Evolutionary conservation across 2,329 filamentous ascomycete genomes (phyloP), one percentile per base, ranked within the genome.

Genomic region (Celoporthe dispersa): DNA sequence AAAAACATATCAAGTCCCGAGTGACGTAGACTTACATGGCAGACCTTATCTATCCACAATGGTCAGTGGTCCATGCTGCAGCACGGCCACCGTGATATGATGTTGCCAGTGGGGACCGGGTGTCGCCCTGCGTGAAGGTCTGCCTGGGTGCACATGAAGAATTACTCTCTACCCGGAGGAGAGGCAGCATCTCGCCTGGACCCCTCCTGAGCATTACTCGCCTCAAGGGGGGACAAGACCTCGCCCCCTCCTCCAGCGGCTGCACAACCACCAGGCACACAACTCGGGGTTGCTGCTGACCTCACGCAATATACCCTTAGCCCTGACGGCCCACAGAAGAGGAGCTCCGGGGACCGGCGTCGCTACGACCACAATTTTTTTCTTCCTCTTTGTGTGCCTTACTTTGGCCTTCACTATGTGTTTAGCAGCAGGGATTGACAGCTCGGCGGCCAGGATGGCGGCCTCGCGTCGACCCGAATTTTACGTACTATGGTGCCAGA

Each of bases 51-150:
- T 16, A 51, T 31, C 62, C 16, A 51, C 41, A 37, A 37, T 60
- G 57, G 88, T 57, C 53, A 14, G 14, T 31, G 25, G 25, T 48
- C 22, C 22, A 33, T 31, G 28, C 33, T 57, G 25, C 28, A 28
- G 25, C 53, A 57, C 14, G 8, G 25, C 53, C 14, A 31, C 14
- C 25, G 25, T 57, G 14, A 57, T 7, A 57, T 57, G 53, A 57
- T 33, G 16, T 16, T 16, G 12, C 14, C 53, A 19, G 6, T 31
- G 25, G 16, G 53, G 53, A n/a, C 7, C 44, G 44, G 22, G 6
- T 22, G 44, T 2, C 22, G 22, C 6, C 44, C 44, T 22, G 22
- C 6, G 22, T 48, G 22, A 48, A n/a, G 41, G 19, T 9, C n/a
- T 48, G 44, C 8, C 53, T 57, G 8, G 53, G 53, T 31, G 25